Percentiles rank a stretch among this genome's conserved stretches.
phyloP scores from a whole-genome alignment of 176 grass and related monocot species.

The Bothriochloa decipiens region DNA sequence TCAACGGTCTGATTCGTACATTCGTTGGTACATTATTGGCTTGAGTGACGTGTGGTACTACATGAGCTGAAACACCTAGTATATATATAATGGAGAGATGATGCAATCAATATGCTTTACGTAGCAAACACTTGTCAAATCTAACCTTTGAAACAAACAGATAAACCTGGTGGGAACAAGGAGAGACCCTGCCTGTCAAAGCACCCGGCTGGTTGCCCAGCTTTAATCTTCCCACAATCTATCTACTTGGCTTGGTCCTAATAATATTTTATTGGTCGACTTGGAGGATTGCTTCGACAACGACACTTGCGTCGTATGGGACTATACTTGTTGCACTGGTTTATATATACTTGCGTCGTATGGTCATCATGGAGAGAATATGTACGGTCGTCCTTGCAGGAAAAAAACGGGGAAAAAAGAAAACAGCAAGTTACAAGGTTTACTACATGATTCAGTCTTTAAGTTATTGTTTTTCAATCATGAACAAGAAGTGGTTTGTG shows the following conservation, averaged over 20 bases:
- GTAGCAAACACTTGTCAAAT: conserved; percentile 36
- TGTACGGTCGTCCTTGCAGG: too few relatives aligned
- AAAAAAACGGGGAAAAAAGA: neutral
- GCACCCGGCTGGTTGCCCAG: neutral
- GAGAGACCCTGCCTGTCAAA: conserved; percentile 32
- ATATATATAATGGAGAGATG: neutral
- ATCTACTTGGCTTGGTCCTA: neutral
- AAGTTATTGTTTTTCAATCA: too few relatives aligned
- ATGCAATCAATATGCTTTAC: conserved; percentile 20
- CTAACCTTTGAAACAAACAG: conserved; percentile 43
- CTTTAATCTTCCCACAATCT: neutral
- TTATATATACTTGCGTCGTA: too few relatives aligned
- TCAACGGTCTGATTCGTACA: too few relatives aligned
- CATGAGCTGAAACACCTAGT: too few relatives aligned
- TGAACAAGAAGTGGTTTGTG: too few relatives aligned
- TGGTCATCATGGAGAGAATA: too few relatives aligned
- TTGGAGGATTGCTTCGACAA: neutral
- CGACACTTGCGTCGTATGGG: neutral
- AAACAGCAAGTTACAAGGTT: neutral
- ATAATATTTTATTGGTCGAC: neutral
- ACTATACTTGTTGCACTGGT: too few relatives aligned
- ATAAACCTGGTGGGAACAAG: conserved; percentile 27
- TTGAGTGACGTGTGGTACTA: too few relatives aligned
- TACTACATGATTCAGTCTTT: neutral
- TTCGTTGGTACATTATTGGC: too few relatives aligned